These are phyloP conservation scores for Saccharum officinarum DNA, from an alignment of 176 grass and related monocot species.

Conservation along the genomic window DNA sequence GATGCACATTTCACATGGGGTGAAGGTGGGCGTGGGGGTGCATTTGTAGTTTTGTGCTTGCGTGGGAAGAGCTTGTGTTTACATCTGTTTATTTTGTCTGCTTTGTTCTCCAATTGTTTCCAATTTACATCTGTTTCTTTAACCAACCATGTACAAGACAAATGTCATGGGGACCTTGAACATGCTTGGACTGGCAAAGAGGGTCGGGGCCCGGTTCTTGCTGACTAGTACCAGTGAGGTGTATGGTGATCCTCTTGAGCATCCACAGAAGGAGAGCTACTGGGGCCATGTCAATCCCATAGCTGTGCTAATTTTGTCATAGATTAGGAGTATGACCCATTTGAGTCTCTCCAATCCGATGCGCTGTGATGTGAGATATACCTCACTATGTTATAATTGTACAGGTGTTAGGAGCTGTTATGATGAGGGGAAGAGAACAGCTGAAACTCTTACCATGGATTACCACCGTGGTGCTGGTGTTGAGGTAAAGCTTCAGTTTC, in stretches of 20 bases:
- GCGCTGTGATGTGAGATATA: neutral
- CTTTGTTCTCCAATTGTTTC: slow-evolving; percentile 1
- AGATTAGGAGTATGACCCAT: neutral
- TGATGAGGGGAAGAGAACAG: slow-evolving; percentile 96
- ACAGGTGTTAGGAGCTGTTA: slow-evolving; percentile 95
- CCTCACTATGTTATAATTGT: slow-evolving; percentile 3
- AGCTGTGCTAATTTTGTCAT: slow-evolving; percentile 53
- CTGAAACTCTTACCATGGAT: slow-evolving; percentile 97
- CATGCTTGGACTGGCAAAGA: slow-evolving; percentile 97
- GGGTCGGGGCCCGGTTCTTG: slow-evolving; percentile 83
- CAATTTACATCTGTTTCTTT: slow-evolving; percentile 40
- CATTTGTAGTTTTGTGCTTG: neutral
- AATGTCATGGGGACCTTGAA: slow-evolving; percentile 99
- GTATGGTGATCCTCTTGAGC: slow-evolving; percentile 91
- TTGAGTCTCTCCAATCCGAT: neutral
- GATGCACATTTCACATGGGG: neutral
- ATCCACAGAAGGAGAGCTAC: slow-evolving; percentile 95
- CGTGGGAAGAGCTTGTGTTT: neutral
- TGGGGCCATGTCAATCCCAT: slow-evolving; percentile 99
- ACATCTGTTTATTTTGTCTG: neutral
- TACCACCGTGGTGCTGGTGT: slow-evolving; percentile 91
- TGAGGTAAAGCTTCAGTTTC: slow-evolving; percentile 62
- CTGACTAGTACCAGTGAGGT: slow-evolving; percentile 95
- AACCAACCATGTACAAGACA: slow-evolving; percentile 72
- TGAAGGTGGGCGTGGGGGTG: neutral